Evolutionary conservation across 2,329 filamentous ascomycete genomes (phyloP).

Genomic region (Colletotrichum musae): DNA sequence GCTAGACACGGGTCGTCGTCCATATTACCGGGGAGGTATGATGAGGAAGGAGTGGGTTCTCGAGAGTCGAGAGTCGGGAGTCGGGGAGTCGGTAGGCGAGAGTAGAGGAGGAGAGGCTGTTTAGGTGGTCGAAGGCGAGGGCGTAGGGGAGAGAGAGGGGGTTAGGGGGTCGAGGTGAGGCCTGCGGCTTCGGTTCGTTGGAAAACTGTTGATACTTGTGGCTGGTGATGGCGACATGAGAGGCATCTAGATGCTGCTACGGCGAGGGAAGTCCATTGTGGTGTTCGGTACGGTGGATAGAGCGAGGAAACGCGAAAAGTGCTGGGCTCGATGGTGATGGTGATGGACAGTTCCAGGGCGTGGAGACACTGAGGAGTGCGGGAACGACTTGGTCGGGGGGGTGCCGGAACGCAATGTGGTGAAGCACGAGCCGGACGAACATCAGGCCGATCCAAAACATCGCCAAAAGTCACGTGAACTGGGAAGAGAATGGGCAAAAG

Average conservation of each 20-base stretch:
- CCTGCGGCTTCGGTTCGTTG: constrained; percentile 28
- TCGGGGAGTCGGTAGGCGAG: not conserved
- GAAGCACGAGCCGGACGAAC: constrained; percentile 35
- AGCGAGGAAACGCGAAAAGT: constrained; percentile 8
- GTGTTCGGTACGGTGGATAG: not conserved
- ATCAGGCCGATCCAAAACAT: constrained; percentile 39
- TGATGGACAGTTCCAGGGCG: constrained; percentile 40
- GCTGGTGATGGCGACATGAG: constrained; percentile 26
- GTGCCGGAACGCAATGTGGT: constrained; percentile 39
- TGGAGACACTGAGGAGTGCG: constrained; percentile 40
- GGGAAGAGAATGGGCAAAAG: constrained; percentile 7
- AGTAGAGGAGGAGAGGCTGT: not conserved
- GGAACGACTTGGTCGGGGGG: constrained; percentile 40
- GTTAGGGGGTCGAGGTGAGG: constrained; percentile 18
- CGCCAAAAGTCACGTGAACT: constrained; percentile 32
- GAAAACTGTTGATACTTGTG: not conserved
- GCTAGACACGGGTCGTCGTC: constrained; percentile 68
- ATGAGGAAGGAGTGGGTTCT: not conserved
- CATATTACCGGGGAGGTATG: constrained; percentile 55
- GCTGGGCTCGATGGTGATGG: constrained; percentile 35
- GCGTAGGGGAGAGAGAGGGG: not conserved
- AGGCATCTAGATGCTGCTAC: constrained; percentile 29
- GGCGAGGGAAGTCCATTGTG: constrained; percentile 18
- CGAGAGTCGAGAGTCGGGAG: constrained; percentile 11
- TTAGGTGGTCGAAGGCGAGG: constrained; percentile 10